Evolutionary conservation across 2,329 filamentous ascomycete species (phyloP).

Genomic region (Colletotrichum tabaci): DNA sequence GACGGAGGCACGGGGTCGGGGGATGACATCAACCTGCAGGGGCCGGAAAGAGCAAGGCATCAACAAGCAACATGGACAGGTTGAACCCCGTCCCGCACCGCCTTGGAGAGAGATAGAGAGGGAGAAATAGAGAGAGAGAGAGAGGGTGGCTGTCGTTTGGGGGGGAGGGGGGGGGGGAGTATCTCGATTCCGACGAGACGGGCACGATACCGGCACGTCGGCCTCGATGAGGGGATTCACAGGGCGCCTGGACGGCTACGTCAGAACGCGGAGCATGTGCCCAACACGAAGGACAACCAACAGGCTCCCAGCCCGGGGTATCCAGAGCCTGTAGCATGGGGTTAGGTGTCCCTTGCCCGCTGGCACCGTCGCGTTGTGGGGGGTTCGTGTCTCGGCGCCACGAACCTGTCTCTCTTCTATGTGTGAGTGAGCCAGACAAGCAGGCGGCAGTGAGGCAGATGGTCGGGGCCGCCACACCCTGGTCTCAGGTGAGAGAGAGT

Average conservation of each 20-base stretch:
- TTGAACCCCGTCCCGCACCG: constrained; percentile 9
- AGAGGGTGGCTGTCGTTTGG: no score
- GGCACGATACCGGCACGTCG: constrained; percentile 27
- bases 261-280: constrained; percentile 35
- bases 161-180: neutral
- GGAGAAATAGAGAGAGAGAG: no score
- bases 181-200: constrained; percentile 29
- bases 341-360: neutral
- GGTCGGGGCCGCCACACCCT: neutral
- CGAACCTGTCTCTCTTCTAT: constrained; percentile 17
- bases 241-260: constrained; percentile 12
- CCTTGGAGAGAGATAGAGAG: no score
- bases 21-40: constrained; percentile 38
- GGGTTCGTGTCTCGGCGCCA: constrained; percentile 36
- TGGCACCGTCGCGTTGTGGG: constrained; percentile 1
- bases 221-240: constrained; percentile 30
- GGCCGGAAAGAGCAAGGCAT: neutral
- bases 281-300: neutral
- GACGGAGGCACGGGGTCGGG: constrained; percentile 29
- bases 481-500: constrained; percentile 10
- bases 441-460: neutral
- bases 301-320: neutral
- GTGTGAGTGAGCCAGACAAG: neutral
- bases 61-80: constrained; percentile 4
- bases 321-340: constrained; percentile 5